phyloP scores from a whole-genome alignment of 2,329 filamentous ascomycete genomes.

The Penicillium sp. region DNA sequence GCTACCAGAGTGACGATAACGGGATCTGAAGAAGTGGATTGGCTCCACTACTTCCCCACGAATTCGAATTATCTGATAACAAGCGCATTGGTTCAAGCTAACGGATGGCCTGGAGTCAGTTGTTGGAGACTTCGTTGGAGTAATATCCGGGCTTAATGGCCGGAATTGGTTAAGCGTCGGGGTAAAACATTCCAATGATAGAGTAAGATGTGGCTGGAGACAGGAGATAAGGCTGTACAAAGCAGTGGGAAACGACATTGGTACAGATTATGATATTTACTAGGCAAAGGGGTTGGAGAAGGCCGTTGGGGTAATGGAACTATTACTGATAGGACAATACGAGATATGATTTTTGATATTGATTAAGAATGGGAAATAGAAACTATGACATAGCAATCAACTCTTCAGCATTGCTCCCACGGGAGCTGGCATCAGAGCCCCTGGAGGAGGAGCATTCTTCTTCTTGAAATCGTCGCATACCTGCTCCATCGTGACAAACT shows the following conservation, averaged over 20 bases:
- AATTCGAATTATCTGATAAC: slow-evolving; percentile 15
- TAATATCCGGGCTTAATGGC: neutral
- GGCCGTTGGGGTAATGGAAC: neutral
- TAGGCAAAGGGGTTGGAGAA: neutral
- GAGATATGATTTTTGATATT: neutral
- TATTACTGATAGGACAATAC: neutral
- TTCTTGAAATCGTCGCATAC: slow-evolving; percentile 27
- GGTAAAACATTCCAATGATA: neutral
- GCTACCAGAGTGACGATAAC: slow-evolving; percentile 3
- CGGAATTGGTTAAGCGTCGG: slow-evolving; percentile 2
- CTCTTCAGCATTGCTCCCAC: slow-evolving; percentile 1
- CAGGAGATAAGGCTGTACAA: neutral
- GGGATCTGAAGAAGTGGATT: neutral
- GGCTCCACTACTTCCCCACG: slow-evolving; percentile 14
- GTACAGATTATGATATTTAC: neutral
- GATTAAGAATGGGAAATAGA: neutral
- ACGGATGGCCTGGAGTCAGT: neutral
- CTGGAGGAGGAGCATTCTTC: slow-evolving; percentile 21
- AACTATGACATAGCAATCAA: neutral
- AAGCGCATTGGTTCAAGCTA: neutral
- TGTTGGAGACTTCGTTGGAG: slow-evolving; percentile 6
- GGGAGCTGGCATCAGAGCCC: slow-evolving; percentile 22
- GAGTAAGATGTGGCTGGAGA: neutral
- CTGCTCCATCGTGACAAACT: slow-evolving; percentile 31
- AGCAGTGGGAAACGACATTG: neutral